Evolutionary conservation across 352 stramenopile species (phyloP).

Genomic region (Phytophthora quininea): DNA sequence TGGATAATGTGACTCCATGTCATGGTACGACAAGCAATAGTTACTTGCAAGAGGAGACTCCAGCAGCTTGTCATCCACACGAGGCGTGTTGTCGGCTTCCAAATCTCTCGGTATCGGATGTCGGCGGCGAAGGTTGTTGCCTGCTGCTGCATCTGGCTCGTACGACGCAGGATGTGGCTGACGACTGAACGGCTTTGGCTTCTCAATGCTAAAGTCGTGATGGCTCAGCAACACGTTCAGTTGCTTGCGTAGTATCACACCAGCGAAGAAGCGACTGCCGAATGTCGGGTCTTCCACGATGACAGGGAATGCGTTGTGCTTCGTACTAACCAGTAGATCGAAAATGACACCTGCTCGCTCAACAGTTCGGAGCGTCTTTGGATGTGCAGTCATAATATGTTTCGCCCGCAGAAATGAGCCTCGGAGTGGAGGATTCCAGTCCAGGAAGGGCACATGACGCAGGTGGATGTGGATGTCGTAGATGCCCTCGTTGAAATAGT

Average conservation of each 20-base stretch:
- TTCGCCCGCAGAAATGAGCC: conserved; percentile 79
- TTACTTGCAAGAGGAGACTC: conserved; percentile 36
- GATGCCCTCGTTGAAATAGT: conserved; percentile 98
- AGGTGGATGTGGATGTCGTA: conserved; percentile 99
- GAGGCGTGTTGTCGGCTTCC: conserved; percentile 38
- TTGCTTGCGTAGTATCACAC: conserved; percentile 83
- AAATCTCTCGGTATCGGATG: conserved; percentile 22
- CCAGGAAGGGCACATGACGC: conserved; percentile 80
- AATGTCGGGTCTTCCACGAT: conserved; percentile 87
- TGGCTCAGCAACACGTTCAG: conserved; percentile 79
- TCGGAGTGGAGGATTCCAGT: conserved; percentile 74
- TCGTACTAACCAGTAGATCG: conserved; percentile 86
- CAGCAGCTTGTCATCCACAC: conserved; percentile 54
- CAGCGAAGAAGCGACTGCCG: conserved; percentile 82
- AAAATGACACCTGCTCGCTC: conserved; percentile 94
- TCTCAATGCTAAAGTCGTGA: conserved; percentile 62
- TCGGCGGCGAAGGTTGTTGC: conserved; percentile 28
- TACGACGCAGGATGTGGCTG: conserved; percentile 64
- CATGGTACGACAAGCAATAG: conserved; percentile 77
- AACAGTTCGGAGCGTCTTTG: conserved; percentile 94
- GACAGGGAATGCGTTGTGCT: conserved; percentile 89
- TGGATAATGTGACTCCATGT: conserved; percentile 87
- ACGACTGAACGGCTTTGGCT: conserved; percentile 77
- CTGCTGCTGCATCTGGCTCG: conserved; percentile 36
- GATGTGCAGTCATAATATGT: conserved; percentile 96